phyloP scores from a whole-genome alignment of 768 basidiomycete species.

The Amyloporia xantha region DNA sequence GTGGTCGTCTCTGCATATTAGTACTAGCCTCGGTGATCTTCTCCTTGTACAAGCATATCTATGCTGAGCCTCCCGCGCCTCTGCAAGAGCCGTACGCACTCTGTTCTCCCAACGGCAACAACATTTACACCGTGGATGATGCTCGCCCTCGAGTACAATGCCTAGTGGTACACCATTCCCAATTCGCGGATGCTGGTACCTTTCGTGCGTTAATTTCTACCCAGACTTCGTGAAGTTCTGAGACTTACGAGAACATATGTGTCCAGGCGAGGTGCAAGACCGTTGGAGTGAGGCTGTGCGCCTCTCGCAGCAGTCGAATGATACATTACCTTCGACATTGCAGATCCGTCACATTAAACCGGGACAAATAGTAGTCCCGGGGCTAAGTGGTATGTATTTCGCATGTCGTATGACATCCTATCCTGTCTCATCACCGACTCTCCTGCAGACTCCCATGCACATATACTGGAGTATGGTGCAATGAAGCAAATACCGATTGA shows the following conservation, averaged over 20 bases:
- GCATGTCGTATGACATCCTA: not conserved
- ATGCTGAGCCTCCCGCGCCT: not conserved
- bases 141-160: conserved; percentile 50
- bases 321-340: conserved; percentile 3
- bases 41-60: too few relatives aligned
- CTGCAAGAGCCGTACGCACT: conserved; percentile 43
- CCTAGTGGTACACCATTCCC: conserved; percentile 46
- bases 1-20: not conserved
- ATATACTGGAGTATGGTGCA: conserved; percentile 75
- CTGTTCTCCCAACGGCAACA: conserved; percentile 47
- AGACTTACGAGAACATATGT: conserved; percentile 1
- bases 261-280: conserved; percentile 35
- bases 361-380: conserved; percentile 63
- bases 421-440: not conserved
- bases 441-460: conserved; percentile 66
- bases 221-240: not conserved
- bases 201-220: conserved; percentile 47
- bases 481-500: conserved; percentile 57
- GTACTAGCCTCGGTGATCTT: too few relatives aligned
- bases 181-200: conserved; percentile 49
- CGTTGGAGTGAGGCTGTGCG: conserved; percentile 26
- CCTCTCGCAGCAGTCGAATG: not conserved
- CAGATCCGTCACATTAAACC: conserved; percentile 40
- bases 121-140: conserved; percentile 65
- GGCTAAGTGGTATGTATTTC: conserved; percentile 52